A percentile compares a stretch with the other conserved stretches of the same genome.
Evolutionary conservation across 2,329 filamentous ascomycete genomes (phyloP).

Genomic region (Xylariaceae sp.): DNA sequence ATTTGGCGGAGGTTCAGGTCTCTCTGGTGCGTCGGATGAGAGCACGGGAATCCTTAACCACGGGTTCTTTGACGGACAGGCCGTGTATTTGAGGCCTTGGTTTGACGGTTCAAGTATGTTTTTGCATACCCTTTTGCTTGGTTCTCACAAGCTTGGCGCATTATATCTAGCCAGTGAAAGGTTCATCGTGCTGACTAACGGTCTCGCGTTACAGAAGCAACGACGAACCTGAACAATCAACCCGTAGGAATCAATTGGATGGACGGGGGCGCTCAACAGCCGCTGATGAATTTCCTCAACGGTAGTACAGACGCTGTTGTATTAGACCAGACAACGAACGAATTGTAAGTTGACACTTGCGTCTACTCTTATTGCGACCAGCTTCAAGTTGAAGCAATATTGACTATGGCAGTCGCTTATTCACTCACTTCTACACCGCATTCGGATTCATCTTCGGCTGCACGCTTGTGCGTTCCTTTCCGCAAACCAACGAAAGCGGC

Average conservation of each 20-base stretch:
- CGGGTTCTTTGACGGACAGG: conserved; percentile 1
- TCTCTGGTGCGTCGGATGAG: conserved; percentile 2
- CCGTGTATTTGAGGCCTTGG: conserved; percentile 9
- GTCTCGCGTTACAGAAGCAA: too few species aligned
- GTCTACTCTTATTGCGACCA: too few species aligned
- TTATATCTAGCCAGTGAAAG: too few species aligned
- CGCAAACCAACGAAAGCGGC: conserved; percentile 15
- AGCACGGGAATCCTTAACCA: conserved; percentile 18
- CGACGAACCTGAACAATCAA: conserved; percentile 18
- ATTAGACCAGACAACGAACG: conserved; percentile 3
- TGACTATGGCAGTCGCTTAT: conserved; percentile 14
- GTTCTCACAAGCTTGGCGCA: too few species aligned
- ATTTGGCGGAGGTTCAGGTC: conserved; percentile 10
- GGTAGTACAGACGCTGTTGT: conserved; percentile 3
- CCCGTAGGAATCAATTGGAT: conserved; percentile 17
- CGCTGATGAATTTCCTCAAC: conserved; percentile 5
- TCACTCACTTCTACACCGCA: conserved; percentile 14
- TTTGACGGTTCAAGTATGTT: conserved; percentile 22
- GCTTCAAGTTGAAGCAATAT: too few species aligned
- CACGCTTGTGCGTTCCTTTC: conserved; percentile 3
- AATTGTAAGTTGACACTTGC: conserved; percentile 7
- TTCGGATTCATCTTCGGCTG: conserved; percentile 14
- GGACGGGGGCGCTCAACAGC: conserved; percentile 1
- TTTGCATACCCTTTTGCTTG: too few species aligned
- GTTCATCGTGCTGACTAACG: too few species aligned